Percentiles rank a stretch among this genome's conserved stretches.
Conservation (phyloP, 1,139 yeast species). For the Zygosaccharomyces sapae region DNA sequence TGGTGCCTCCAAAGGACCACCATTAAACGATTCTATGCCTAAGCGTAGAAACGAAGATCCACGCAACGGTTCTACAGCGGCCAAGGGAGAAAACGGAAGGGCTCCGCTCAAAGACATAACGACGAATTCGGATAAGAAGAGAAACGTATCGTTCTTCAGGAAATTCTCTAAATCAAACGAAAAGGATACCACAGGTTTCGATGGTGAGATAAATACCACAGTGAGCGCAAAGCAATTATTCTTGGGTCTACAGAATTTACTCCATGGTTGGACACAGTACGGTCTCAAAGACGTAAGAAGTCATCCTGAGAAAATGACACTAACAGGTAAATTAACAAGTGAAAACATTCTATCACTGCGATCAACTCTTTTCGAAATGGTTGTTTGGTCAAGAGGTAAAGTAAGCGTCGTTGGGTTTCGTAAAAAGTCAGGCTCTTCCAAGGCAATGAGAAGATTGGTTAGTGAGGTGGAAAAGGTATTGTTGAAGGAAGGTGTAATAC, state of each 20-base stretch:
- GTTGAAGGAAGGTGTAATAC: slow-evolving; percentile 40
- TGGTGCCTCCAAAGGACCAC: slow-evolving; percentile 31
- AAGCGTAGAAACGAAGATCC: slow-evolving; percentile 10
- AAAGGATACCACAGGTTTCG: slow-evolving; percentile 26
- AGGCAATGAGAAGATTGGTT: slow-evolving; percentile 54
- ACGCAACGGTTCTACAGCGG: not conserved
- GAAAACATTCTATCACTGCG: slow-evolving; percentile 59
- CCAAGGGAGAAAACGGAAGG: slow-evolving; percentile 9
- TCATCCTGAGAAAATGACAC: slow-evolving; percentile 43
- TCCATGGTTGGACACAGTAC: slow-evolving; percentile 65
- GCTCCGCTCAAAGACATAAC: slow-evolving; percentile 19
- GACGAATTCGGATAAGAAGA: slow-evolving; percentile 17
- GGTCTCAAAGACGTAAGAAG: slow-evolving; percentile 58
- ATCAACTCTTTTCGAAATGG: slow-evolving; percentile 60
- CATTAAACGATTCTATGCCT: slow-evolving; percentile 30
- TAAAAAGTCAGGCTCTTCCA: slow-evolving; percentile 64
- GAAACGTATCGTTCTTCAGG: slow-evolving; percentile 46
- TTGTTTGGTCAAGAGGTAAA: slow-evolving; percentile 40
- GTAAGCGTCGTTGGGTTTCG: slow-evolving; percentile 52
- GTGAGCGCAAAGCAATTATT: slow-evolving; percentile 48
- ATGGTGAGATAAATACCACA: slow-evolving; percentile 28
- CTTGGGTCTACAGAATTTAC: slow-evolving; percentile 58
- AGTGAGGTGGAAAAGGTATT: slow-evolving; percentile 47
- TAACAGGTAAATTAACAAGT: slow-evolving; percentile 59
- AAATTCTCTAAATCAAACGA: slow-evolving; percentile 48